These are phyloP conservation scores for Vaccinium vitisidaea DNA, from an alignment of 148 eudicot genomes.

Conservation along the genomic window DNA sequence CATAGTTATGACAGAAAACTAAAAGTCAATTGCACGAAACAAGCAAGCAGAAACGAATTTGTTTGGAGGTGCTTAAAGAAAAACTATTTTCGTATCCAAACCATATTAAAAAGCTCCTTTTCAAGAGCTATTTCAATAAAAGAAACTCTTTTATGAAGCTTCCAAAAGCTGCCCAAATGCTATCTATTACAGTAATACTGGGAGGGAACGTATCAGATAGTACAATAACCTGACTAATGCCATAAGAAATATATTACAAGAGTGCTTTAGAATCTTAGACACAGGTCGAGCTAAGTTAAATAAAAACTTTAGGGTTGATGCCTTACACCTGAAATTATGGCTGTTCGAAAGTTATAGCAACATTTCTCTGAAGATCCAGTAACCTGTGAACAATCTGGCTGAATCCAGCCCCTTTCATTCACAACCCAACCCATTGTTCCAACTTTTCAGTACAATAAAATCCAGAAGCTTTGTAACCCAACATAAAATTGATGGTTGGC, in stretches of 20 bases:
- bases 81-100: background rate
- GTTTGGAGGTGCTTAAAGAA: background rate
- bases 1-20: background rate
- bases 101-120: background rate
- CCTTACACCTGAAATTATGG: background rate
- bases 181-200: background rate
- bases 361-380: constrained; percentile 1
- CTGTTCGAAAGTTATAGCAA: background rate
- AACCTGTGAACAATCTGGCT: background rate
- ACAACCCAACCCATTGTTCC: background rate
- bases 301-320: background rate
- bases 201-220: background rate
- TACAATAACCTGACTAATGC: background rate
- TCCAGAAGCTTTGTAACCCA: background rate
- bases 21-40: background rate
- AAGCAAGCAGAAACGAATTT: background rate
- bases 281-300: background rate
- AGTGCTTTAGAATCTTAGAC: background rate
- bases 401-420: background rate
- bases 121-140: background rate
- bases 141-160: background rate
- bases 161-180: background rate
- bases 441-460: background rate
- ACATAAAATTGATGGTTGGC: background rate
- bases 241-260: background rate